phyloP scores from a whole-genome alignment of 257 asterid species.

The Nicotiana knightiana region DNA sequence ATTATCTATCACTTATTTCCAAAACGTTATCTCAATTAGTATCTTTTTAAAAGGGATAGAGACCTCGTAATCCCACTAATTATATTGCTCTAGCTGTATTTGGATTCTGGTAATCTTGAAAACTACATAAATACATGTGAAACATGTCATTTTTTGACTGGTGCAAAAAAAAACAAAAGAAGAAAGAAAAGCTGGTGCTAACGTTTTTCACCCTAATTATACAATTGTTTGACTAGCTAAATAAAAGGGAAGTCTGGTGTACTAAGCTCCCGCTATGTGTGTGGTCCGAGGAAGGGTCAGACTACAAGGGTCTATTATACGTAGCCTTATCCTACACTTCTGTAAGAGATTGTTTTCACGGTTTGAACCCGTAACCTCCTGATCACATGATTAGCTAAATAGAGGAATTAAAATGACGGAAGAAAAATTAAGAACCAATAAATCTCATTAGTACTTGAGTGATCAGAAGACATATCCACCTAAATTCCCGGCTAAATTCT shows the following conservation, averaged over 20 bases:
- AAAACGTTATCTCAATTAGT: background rate
- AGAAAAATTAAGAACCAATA: background rate
- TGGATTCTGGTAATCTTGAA: background rate
- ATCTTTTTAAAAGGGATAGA: background rate
- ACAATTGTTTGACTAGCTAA: no score
- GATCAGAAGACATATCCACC: background rate
- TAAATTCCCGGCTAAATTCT: background rate
- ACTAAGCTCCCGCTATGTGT: no score
- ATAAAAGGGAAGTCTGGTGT: no score
- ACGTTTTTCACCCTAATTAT: no score
- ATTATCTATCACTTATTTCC: background rate
- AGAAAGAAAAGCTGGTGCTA: background rate
- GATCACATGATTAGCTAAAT: background rate
- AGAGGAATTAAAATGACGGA: background rate
- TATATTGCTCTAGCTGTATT: background rate
- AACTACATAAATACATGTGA: background rate
- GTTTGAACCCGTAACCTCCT: no score
- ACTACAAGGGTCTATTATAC: no score
- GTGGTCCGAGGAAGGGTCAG: accelerated
- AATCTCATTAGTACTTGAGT: background rate
- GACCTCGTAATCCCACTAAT: background rate
- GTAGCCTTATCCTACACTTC: no score
- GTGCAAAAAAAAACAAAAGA: background rate
- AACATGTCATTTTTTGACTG: background rate
- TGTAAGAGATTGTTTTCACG: no score